Percentiles rank a stretch among this genome's conserved stretches.
Conservation (phyloP, 2,329 filamentous ascomycete genomes). For the Neofusicoccum umdonicola region DNA sequence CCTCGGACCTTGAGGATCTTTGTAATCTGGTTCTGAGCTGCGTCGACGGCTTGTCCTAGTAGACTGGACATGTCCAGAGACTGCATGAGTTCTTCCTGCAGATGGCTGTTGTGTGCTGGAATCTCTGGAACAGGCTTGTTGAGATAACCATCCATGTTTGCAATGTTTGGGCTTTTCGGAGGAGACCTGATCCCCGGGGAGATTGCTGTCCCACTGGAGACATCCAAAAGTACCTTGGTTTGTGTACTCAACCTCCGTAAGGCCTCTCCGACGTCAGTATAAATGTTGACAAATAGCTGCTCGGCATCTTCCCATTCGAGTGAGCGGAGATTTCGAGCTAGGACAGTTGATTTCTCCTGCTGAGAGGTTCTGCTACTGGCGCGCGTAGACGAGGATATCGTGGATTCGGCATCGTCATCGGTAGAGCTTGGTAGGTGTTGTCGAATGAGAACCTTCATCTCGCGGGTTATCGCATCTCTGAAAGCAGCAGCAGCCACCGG, state of each 20-base stretch:
- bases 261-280: conserved; percentile 83
- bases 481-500: conserved; percentile 79
- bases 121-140: conserved; percentile 21
- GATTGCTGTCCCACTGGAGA: conserved; percentile 70
- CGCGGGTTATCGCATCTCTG: conserved; percentile 77
- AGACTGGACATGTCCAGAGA: conserved; percentile 75
- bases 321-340: conserved; percentile 83
- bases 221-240: conserved; percentile 90
- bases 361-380: conserved; percentile 68
- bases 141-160: conserved; percentile 42
- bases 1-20: conserved; percentile 75
- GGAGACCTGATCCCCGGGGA: conserved; percentile 48
- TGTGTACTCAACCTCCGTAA: conserved; percentile 82
- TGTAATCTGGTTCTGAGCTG: conserved; percentile 70
- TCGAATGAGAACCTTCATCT: conserved; percentile 82
- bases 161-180: conserved; percentile 45
- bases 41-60: conserved; percentile 75
- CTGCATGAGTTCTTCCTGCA: conserved; percentile 73
- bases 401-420: conserved; percentile 89
- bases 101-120: conserved; percentile 25
- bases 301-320: conserved; percentile 84
- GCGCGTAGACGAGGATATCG: conserved; percentile 79
- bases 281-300: conserved; percentile 75
- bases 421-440: conserved; percentile 85
- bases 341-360: conserved; percentile 83